Conservation (phyloP, 1,284 basidiomycete genomes). For the Irpex sp. region DNA sequence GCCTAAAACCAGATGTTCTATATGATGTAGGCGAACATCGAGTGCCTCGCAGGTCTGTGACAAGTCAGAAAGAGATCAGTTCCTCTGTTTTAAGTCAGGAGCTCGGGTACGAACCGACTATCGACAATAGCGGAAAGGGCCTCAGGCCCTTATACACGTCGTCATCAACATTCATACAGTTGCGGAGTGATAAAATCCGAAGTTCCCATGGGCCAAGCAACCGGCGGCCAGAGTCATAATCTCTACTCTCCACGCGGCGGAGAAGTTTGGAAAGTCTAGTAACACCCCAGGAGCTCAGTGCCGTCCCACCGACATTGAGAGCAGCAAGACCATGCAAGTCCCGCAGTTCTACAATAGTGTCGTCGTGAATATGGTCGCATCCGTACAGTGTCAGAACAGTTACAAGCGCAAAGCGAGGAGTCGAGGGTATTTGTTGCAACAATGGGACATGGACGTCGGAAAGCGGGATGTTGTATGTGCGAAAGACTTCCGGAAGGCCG, state of each 20-base stretch:
- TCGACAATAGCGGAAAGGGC: conserved; percentile 49
- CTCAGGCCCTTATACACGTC: conserved; percentile 35
- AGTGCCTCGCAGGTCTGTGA: conserved; percentile 52
- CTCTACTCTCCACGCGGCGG: conserved; percentile 14
- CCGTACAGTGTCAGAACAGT: conserved; percentile 56
- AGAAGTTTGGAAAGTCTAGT: conserved; percentile 30
- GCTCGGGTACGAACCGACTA: conserved; percentile 43
- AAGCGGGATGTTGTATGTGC: conserved; percentile 44
- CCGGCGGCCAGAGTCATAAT: conserved; percentile 9
- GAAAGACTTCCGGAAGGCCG: conserved; percentile 43
- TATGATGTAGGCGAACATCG: conserved; percentile 29
- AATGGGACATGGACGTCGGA: conserved; percentile 49
- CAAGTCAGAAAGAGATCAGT: neutral
- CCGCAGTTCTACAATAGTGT: conserved; percentile 45
- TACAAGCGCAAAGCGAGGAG: conserved; percentile 54
- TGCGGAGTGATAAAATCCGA: conserved; percentile 47
- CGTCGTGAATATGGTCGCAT: conserved; percentile 52
- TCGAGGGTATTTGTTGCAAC: conserved; percentile 53
- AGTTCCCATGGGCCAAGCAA: conserved; percentile 53
- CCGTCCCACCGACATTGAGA: conserved; percentile 56
- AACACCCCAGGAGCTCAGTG: conserved; percentile 49
- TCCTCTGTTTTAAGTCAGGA: too few relatives aligned
- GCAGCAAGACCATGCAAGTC: conserved; percentile 50
- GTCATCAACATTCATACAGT: conserved; percentile 43
- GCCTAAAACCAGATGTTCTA: conserved; percentile 15